phyloP scores from a whole-genome alignment of 2,329 filamentous ascomycete genomes.

The Xylariaceae sp. region DNA sequence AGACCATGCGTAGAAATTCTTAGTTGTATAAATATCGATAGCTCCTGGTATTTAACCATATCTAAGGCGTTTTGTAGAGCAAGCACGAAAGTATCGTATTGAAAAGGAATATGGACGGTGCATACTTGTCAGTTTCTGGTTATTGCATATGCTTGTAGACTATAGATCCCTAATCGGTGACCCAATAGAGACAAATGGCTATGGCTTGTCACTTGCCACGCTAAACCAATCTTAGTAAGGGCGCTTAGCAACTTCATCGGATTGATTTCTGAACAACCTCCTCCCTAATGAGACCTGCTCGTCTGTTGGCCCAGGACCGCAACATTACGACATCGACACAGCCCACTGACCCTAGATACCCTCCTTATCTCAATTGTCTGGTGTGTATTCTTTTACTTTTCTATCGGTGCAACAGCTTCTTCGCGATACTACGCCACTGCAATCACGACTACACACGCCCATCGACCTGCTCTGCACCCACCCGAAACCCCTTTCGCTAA shows the following conservation, averaged over 20 bases:
- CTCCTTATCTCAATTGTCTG: conserved; percentile 2
- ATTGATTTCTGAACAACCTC: conserved; percentile 33
- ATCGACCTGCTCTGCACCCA: conserved; percentile 4
- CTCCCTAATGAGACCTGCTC: conserved; percentile 19
- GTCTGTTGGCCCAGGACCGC: conserved; percentile 14
- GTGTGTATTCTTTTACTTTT: not conserved
- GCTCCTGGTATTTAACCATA: no score
- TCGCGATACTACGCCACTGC: not conserved
- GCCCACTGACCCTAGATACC: not conserved
- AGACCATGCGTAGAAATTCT: no score
- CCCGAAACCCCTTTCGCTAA: conserved; percentile 6
- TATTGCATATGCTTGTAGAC: no score
- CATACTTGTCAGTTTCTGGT: no score
- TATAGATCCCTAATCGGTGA: not conserved
- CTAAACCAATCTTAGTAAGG: conserved; percentile 28
- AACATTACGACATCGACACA: conserved; percentile 14
- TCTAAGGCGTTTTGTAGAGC: no score
- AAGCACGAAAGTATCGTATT: no score
- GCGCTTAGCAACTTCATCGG: conserved; percentile 29
- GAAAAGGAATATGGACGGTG: no score
- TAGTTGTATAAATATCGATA: no score
- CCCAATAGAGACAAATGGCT: not conserved
- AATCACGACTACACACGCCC: not conserved
- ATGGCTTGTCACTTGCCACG: conserved; percentile 4
- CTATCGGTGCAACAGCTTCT: not conserved